Conservation (phyloP, 202 grass and related monocot genomes). For the Bolboschoenoplectus hybrid region DNA sequence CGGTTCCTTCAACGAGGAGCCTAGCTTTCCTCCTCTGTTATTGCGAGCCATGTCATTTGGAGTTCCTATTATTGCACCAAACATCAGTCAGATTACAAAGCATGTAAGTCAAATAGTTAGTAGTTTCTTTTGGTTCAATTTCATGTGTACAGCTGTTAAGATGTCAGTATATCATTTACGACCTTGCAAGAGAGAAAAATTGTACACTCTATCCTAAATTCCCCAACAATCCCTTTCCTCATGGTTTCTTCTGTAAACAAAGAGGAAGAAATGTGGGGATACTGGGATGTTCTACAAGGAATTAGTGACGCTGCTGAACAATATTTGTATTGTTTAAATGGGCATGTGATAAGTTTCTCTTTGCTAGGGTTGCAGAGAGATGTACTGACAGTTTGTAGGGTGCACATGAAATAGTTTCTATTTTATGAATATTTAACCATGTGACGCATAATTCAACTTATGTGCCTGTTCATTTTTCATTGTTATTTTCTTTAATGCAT, state of each 20-base stretch:
- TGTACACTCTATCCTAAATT: neutral
- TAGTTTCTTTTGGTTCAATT: conserved; percentile 10
- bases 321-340: neutral
- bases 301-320: neutral
- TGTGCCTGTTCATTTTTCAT: neutral
- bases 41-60: conserved; percentile 81
- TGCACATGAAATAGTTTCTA: neutral
- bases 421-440: neutral
- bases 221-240: neutral
- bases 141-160: neutral
- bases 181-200: neutral
- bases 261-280: conserved; percentile 16
- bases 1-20: conserved; percentile 76
- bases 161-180: neutral
- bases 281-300: neutral
- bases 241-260: conserved; percentile 17
- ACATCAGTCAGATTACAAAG: conserved; percentile 80
- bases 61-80: conserved; percentile 78
- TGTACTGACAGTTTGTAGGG: neutral
- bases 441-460: neutral
- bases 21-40: conserved; percentile 82
- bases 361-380: neutral
- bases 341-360: neutral
- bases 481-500: neutral
- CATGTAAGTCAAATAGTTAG: conserved; percentile 56